Conservation (phyloP, 805 yeast species). For the Candida bentonensis region DNA sequence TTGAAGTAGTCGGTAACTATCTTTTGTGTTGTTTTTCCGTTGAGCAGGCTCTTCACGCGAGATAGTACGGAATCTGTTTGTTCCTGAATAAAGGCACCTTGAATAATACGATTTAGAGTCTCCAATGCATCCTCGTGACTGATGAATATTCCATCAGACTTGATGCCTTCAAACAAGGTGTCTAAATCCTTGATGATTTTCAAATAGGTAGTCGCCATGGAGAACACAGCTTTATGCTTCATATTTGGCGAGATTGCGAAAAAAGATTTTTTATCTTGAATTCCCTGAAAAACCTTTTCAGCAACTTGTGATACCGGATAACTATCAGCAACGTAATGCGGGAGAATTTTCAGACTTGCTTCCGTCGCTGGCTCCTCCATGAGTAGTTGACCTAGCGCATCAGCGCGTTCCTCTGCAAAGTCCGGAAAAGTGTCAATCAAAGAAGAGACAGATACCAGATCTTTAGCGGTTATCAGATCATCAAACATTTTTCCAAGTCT, state of each 20-base stretch:
- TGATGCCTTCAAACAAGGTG: not conserved
- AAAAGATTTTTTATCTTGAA: not conserved
- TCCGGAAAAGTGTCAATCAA: not conserved
- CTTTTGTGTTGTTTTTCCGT: not conserved
- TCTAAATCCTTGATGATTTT: not conserved
- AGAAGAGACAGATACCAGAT: not conserved
- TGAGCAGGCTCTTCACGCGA: not conserved
- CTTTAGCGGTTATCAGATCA: not conserved
- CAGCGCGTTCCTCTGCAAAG: not conserved
- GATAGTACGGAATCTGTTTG: not conserved
- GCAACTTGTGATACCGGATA: not conserved
- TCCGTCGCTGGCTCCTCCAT: not conserved
- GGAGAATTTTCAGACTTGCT: not conserved
- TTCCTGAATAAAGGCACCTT: not conserved
- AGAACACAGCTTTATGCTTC: not conserved
- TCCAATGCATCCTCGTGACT: not conserved
- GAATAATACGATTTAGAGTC: not conserved
- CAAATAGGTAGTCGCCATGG: not conserved
- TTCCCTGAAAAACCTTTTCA: not conserved
- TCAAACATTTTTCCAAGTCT: not conserved
- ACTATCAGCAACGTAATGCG: not conserved
- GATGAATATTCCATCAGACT: not conserved
- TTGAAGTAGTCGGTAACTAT: not conserved
- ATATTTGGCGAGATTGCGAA: not conserved
- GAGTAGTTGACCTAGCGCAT: not conserved